phyloP scores from a whole-genome alignment of 2,329 filamentous ascomycete species.

The Hypoxylon sp. region DNA sequence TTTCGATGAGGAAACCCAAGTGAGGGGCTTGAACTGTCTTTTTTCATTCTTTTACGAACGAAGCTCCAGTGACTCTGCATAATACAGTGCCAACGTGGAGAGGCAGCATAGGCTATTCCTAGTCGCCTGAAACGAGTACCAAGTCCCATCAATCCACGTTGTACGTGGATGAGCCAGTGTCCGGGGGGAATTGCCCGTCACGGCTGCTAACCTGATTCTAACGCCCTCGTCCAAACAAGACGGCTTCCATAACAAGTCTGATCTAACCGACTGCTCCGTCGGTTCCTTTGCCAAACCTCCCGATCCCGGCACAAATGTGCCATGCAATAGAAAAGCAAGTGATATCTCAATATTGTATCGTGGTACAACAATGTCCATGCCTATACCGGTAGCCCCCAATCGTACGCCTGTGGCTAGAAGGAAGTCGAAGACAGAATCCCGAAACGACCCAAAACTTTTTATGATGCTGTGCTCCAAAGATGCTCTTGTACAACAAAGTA shows the following conservation, averaged over 20 bases:
- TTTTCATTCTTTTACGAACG: slow-evolving; percentile 37
- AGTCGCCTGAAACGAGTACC: slow-evolving; percentile 44
- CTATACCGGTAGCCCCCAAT: slow-evolving; percentile 46
- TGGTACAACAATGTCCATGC: slow-evolving; percentile 48
- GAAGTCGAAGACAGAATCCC: slow-evolving; percentile 49
- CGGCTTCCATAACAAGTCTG: slow-evolving; percentile 33
- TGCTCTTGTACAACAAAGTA: slow-evolving; percentile 61
- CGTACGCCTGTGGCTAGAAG: slow-evolving; percentile 50
- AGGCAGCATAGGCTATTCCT: slow-evolving; percentile 42
- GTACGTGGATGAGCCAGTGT: slow-evolving; percentile 41
- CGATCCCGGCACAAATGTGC: slow-evolving; percentile 46
- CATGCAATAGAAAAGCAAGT: slow-evolving; percentile 50
- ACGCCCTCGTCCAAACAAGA: slow-evolving; percentile 33
- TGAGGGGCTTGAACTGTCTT: slow-evolving; percentile 45
- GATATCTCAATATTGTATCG: slow-evolving; percentile 50
- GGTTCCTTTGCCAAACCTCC: slow-evolving; percentile 42
- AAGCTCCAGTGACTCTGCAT: slow-evolving; percentile 29
- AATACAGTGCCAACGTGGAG: slow-evolving; percentile 32
- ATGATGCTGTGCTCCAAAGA: slow-evolving; percentile 65
- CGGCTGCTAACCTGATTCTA: slow-evolving; percentile 40
- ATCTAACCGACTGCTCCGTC: slow-evolving; percentile 39
- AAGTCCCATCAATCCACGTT: slow-evolving; percentile 52
- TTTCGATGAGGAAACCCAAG: slow-evolving; percentile 15
- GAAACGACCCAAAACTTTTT: slow-evolving; percentile 55
- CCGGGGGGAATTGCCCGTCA: slow-evolving; percentile 29